A percentile compares a stretch with the other conserved stretches of the same genome.
Evolutionary conservation across 2,329 filamentous ascomycete species (phyloP).

Genomic region (Nemania serpens): DNA sequence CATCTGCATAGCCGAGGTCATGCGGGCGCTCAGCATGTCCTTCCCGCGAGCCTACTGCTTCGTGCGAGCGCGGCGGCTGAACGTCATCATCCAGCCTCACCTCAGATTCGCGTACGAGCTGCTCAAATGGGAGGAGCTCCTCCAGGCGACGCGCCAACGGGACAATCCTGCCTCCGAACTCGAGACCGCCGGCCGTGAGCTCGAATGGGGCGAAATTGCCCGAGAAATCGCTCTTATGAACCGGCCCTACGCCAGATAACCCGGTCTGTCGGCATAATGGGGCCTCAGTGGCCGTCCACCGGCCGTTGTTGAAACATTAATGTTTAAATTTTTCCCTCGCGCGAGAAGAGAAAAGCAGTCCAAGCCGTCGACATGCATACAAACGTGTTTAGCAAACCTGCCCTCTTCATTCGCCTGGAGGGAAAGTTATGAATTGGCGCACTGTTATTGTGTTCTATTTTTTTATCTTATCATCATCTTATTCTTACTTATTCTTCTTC

Average conservation of each 20-base stretch:
- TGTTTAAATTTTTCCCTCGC: no score
- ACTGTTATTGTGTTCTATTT: neutral
- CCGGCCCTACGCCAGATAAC: slow-evolving; percentile 79
- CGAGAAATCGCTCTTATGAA: slow-evolving; percentile 96
- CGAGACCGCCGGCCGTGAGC: slow-evolving; percentile 66
- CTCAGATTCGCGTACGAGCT: slow-evolving; percentile 93
- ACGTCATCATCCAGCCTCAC: slow-evolving; percentile 98
- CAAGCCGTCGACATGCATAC: neutral
- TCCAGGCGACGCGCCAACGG: slow-evolving; percentile 58
- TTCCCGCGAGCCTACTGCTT: slow-evolving; percentile 96
- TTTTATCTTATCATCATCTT: no score
- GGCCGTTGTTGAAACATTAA: no score
- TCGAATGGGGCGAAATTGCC: slow-evolving; percentile 89
- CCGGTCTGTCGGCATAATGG: neutral
- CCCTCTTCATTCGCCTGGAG: neutral
- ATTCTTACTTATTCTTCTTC: no score
- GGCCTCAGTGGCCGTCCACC: no score
- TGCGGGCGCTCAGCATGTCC: slow-evolving; percentile 78
- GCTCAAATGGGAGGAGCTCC: slow-evolving; percentile 89
- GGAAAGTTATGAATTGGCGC: neutral
- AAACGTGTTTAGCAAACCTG: neutral
- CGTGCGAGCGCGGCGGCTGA: slow-evolving; percentile 86
- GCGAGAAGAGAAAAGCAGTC: no score
- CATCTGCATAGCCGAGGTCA: slow-evolving; percentile 98
- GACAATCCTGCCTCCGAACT: slow-evolving; percentile 39